Conservation (phyloP, 2,329 filamentous ascomycete genomes). For the Macroventuria anomochaeta region DNA sequence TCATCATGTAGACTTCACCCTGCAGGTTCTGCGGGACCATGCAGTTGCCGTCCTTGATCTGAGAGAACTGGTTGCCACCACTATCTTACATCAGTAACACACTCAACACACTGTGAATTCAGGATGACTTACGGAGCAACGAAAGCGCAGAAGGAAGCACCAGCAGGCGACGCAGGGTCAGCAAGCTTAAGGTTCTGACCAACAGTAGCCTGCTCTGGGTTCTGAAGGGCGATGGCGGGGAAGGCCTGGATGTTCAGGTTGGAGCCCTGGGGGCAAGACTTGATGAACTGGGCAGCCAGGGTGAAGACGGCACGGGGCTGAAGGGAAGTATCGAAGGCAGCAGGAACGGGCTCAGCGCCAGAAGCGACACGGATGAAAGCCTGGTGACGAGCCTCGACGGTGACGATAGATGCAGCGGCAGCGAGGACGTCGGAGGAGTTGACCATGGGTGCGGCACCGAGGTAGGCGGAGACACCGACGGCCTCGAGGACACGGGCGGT, state of each 20-base stretch:
- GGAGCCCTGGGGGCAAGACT: slow-evolving; percentile 68
- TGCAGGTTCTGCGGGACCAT: slow-evolving; percentile 66
- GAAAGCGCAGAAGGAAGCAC: slow-evolving; percentile 69
- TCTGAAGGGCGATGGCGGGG: slow-evolving; percentile 63
- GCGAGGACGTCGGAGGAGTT: slow-evolving; percentile 65
- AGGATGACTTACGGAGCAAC: slow-evolving; percentile 61
- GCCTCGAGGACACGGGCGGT: slow-evolving; percentile 75
- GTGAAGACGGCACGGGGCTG: slow-evolving; percentile 74
- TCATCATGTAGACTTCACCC: slow-evolving; percentile 71
- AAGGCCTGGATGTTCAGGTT: slow-evolving; percentile 69
- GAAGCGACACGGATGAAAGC: slow-evolving; percentile 71
- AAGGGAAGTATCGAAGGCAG: slow-evolving; percentile 74
- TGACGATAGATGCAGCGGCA: slow-evolving; percentile 73
- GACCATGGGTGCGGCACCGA: slow-evolving; percentile 73
- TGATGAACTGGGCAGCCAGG: slow-evolving; percentile 75
- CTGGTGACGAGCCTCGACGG: slow-evolving; percentile 76
- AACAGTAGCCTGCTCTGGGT: slow-evolving; percentile 53
- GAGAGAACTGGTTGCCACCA: slow-evolving; percentile 57
- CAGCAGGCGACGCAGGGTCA: slow-evolving; percentile 44
- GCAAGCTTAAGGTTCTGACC: slow-evolving; percentile 50
- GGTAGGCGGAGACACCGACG: slow-evolving; percentile 74
- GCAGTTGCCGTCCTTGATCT: slow-evolving; percentile 64
- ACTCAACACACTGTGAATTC: slow-evolving; percentile 32
- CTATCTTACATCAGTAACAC: slow-evolving; percentile 35
- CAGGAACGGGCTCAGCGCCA: slow-evolving; percentile 66